These are phyloP conservation scores for Ensete glaucum DNA, from an alignment of 176 grass and related monocot species.

Conservation along the genomic window DNA sequence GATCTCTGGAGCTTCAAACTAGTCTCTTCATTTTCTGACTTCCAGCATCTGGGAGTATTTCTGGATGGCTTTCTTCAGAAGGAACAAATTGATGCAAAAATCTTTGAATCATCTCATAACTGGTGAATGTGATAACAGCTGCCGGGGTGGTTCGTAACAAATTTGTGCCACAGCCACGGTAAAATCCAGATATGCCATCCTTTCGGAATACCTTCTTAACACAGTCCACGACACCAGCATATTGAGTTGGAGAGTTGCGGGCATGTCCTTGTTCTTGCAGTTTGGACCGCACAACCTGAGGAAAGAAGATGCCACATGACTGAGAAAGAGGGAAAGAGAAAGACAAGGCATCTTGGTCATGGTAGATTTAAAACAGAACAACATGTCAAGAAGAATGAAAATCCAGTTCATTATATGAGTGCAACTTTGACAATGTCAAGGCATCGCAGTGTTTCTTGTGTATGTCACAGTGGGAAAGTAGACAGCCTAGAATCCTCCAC, in stretches of 20 bases:
- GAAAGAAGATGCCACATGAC: not conserved
- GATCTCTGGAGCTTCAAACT: not conserved
- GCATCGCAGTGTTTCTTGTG: too few relatives aligned
- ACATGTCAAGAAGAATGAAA: too few relatives aligned
- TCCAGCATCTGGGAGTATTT: not conserved
- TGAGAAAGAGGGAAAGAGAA: not conserved
- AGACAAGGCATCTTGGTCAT: too few relatives aligned
- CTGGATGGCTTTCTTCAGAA: not conserved
- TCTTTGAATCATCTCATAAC: constrained; percentile 74
- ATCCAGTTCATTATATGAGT: too few relatives aligned
- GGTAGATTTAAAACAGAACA: too few relatives aligned
- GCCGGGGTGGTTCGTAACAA: constrained; percentile 69
- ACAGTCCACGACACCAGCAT: constrained; percentile 51
- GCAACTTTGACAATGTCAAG: too few relatives aligned
- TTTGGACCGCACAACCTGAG: constrained; percentile 66
- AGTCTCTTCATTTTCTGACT: not conserved
- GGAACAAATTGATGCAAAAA: constrained; percentile 39
- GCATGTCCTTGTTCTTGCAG: constrained; percentile 62
- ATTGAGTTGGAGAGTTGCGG: constrained; percentile 26
- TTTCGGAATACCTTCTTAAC: constrained; percentile 52
- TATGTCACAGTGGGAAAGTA: too few relatives aligned
- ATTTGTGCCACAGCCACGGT: constrained; percentile 68
- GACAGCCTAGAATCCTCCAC: too few relatives aligned
- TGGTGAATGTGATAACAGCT: constrained; percentile 77
- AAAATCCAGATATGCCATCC: constrained; percentile 61